Conservation (phyloP, 164 flowering plant species). For the Umbilicus rupestris region DNA sequence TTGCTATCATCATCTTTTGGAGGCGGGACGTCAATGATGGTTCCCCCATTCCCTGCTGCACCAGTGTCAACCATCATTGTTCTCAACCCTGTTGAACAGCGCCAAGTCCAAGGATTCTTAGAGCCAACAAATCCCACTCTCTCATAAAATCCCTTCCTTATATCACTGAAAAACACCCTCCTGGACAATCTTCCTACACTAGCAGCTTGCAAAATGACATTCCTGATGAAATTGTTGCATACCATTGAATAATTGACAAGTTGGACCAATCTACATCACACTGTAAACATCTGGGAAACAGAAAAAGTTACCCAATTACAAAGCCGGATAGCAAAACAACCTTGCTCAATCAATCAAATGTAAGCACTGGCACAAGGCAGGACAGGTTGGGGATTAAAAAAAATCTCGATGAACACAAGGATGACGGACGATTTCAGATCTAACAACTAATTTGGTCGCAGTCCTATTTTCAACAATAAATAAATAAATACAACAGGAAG, state of each 20-base stretch:
- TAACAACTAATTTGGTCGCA: no score
- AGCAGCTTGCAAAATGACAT: background rate
- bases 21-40: background rate
- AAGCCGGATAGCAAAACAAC: no score
- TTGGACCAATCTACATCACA: background rate
- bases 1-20: background rate
- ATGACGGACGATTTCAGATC: no score
- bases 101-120: constrained; percentile 1
- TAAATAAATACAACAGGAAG: no score
- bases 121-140: background rate
- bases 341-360: no score
- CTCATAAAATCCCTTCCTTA: background rate
- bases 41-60: background rate
- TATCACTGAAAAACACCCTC: background rate
- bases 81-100: constrained; percentile 1
- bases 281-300: background rate
- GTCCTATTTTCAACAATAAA: no score
- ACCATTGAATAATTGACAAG: background rate
- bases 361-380: no score
- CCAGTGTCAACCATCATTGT: background rate
- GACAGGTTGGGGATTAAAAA: no score
- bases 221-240: constrained; percentile 5
- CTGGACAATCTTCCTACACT: constrained; percentile 5
- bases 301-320: background rate
- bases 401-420: no score